Conservation (phyloP, 148 eudicot species). For the Rhododendron ovatum region DNA sequence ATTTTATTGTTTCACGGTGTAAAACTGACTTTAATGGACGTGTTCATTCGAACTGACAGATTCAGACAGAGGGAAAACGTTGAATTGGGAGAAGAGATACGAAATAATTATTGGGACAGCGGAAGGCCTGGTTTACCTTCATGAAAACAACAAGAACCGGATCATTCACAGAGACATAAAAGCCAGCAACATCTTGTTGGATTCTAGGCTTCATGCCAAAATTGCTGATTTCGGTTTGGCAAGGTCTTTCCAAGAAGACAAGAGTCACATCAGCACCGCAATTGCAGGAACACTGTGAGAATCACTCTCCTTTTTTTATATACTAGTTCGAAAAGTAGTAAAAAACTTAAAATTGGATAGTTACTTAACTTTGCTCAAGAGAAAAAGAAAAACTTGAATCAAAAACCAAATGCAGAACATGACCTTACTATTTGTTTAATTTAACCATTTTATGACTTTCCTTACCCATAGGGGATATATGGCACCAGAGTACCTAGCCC, state of each 20-base stretch:
- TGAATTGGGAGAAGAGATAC: conserved; percentile 49
- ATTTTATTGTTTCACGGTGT: neutral
- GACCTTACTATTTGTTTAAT: too few relatives aligned
- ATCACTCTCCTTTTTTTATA: neutral
- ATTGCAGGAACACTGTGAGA: conserved; percentile 59
- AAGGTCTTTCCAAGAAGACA: conserved; percentile 52
- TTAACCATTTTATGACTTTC: too few relatives aligned
- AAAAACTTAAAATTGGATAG: neutral
- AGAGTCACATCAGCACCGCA: conserved; percentile 55
- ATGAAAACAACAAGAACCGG: conserved; percentile 36
- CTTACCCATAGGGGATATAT: too few relatives aligned
- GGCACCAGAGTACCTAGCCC: too few relatives aligned
- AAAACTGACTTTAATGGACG: neutral
- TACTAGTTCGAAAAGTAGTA: neutral
- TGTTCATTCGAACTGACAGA: conserved; percentile 16
- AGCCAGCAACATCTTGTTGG: conserved; percentile 57
- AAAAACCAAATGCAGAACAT: too few relatives aligned
- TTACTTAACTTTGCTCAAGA: too few relatives aligned
- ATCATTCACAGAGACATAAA: conserved; percentile 64
- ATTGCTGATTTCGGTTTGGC: conserved; percentile 63
- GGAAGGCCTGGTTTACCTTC: conserved; percentile 60
- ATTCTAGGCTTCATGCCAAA: conserved; percentile 44
- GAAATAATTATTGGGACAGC: conserved; percentile 43
- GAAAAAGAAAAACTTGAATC: too few relatives aligned
- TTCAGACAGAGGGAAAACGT: conserved; percentile 17